Evolutionary conservation across 106 monocot genomes (phyloP), one percentile per base, ranked within the genome.

Genomic region (Dioscorea zingiberensis): DNA sequence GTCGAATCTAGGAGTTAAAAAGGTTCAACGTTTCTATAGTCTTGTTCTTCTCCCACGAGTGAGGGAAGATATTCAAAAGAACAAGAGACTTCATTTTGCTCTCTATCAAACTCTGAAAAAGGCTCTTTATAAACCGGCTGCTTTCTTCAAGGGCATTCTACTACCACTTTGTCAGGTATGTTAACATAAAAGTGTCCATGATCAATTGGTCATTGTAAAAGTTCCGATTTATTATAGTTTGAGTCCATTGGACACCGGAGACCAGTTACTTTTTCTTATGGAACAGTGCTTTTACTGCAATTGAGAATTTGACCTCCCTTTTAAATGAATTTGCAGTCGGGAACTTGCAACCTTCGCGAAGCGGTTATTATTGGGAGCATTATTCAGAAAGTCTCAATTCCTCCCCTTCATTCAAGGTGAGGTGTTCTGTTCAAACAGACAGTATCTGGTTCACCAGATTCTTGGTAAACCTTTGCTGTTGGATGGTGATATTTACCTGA

Each of bases 91-190:
- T 72, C 97, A 98, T 82, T 89, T 89, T 84, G 78, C 83, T 59
- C 79, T 98, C 26, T 98, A 98, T 63, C 92, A 98, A 59, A 74
- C 88, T 21, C 47, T 98, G 49, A 92, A 89, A 25, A 98, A 98
- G 73, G 66, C 88, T 15, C 81, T 98, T 1, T 98, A 92, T 56
- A 98, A 98, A 64, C 97, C 97, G 24, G 92, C 92, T 69, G 97
- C 88, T 8, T 98, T 98, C 71, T 77, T 77, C 77, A 98, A 92
- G 77, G 97, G 97, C 62, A 82, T 98, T 69, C 62, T 98, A 48
- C 66, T 98, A 48, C 97, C 97, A 3, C 77, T 98, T 4, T 98
- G 97, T 66, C 79, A 92, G 97, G 97, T 98, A 73, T 47, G 24
- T 15, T 47, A 14, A 47, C 11, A 10, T 38, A 38, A 30, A 10